Evolutionary conservation across 1,139 yeast genomes (phyloP), one percentile per base, ranked within the genome.

Genomic region (Sugiyamaella sp.): DNA sequence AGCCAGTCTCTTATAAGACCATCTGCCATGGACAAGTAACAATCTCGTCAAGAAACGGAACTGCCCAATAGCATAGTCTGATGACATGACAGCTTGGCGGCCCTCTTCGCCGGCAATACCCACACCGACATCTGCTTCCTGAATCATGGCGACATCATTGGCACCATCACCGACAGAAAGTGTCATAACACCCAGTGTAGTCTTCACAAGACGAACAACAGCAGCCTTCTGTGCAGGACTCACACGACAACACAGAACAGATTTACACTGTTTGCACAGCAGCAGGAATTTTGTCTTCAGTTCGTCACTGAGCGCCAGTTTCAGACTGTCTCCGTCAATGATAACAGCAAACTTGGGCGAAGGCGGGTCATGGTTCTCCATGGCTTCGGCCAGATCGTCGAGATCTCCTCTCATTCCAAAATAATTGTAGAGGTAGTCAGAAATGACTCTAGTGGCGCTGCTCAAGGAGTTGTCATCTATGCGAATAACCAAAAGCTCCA

Each of bases 81-180:
- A 87, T 6, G 96, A 86, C 99, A 93, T 93, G 9, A 85, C 98
- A 12, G 99, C 99, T 70, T 91, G 98, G 48, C 98, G 79, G 62
- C 99, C 99, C 76, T 93, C 99, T 73, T 89, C 96, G 70, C 99
- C 99, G 46, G 97, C 96, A 64, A 93, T 93, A 72, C 99, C 99
- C 47, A 93, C 95, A 63, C 99, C 99, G 32, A 93, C 95, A 72
- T 93, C 95, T 1, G 99, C 99, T 37, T 96, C 90, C 70, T 93
- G 98, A 63, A 93, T 93, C 99, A 93, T 93, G 4, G 98, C 96
- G 58, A 93, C 99, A 73, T 93, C 99, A 68, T 93, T 93, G 39
- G 98, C 95, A 56, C 99, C 99, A 71, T 93, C 99, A 60, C 99
- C 99, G 69, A 93, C 88, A 1, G 98, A 95, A 60, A 93, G 76